phyloP scores from a whole-genome alignment of 345 rosid genomes.

The Camelina sativa region DNA sequence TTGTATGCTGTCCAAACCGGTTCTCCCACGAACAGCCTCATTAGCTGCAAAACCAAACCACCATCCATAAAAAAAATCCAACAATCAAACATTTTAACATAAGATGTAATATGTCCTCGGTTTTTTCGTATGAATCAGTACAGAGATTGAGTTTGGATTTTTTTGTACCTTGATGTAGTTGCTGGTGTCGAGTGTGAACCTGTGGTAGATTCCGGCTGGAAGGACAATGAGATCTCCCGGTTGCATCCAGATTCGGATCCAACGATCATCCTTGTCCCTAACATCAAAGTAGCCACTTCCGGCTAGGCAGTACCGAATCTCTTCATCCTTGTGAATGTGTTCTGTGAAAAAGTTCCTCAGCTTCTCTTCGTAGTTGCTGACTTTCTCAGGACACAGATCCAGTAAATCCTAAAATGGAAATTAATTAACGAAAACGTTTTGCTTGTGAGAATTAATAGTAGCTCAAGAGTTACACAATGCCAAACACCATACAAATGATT shows the following conservation, averaged over 20 bases:
- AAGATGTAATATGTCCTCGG: neutral
- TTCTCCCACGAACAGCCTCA: constrained; percentile 87
- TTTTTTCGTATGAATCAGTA: neutral
- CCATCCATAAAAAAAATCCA: constrained; percentile 4
- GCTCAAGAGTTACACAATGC: neutral
- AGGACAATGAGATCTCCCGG: constrained; percentile 79
- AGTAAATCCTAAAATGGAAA: constrained; percentile 63
- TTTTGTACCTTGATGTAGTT: constrained; percentile 70
- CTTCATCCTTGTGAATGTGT: constrained; percentile 88
- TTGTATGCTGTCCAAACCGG: constrained; percentile 83
- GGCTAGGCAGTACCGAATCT: constrained; percentile 81
- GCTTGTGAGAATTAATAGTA: neutral
- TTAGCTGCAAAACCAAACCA: constrained; percentile 54
- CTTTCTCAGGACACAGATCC: constrained; percentile 83
- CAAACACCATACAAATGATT: neutral
- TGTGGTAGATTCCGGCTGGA: constrained; percentile 88
- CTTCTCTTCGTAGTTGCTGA: constrained; percentile 83
- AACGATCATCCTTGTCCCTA: constrained; percentile 70
- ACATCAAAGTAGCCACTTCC: constrained; percentile 94
- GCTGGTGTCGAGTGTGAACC: constrained; percentile 80
- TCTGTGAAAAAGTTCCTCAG: constrained; percentile 83
- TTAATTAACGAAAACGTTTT: neutral
- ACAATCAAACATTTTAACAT: constrained; percentile 8
- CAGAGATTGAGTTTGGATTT: constrained; percentile 4
- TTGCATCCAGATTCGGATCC: constrained; percentile 81